A percentile compares a stretch with the other conserved stretches of the same genome.
Conservation (phyloP, 228 moss, liverwort and hornwort genomes). For the Sphagnum magellanicum region DNA sequence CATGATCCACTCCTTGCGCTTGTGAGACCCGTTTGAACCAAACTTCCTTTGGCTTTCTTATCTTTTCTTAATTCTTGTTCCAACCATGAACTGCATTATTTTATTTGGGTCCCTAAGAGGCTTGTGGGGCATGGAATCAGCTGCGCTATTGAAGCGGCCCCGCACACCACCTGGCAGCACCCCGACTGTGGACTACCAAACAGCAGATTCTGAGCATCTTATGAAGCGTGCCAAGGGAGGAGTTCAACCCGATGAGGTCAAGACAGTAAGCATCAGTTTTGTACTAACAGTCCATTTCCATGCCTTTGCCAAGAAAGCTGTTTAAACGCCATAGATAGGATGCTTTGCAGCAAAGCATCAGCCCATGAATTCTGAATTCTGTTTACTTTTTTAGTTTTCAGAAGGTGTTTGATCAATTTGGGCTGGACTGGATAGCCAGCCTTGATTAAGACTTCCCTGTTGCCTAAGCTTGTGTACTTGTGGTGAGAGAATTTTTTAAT, state of each 20-base stretch:
- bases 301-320: no score
- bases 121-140: conserved; percentile 10
- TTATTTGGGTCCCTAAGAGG: neutral
- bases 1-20: no score
- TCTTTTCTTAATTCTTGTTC: neutral
- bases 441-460: no score
- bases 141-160: conserved; percentile 76
- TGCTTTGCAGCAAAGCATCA: no score
- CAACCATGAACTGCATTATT: neutral
- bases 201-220: conserved; percentile 90
- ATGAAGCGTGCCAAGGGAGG: conserved; percentile 89
- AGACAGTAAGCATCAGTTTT: conserved; percentile 62
- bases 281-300: conserved; percentile 1
- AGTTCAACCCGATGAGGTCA: conserved; percentile 83
- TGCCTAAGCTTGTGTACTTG: no score
- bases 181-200: conserved; percentile 84
- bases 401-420: no score
- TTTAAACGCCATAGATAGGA: no score
- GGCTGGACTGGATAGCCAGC: no score
- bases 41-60: neutral
- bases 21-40: no score
- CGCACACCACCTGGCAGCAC: conserved; percentile 86
- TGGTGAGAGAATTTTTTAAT: no score
- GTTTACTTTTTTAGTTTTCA: no score
- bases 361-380: no score